A percentile compares a stretch with the other conserved stretches of the same genome.
Conservation (phyloP, 2,329 filamentous ascomycete genomes). For the Tolypocladium capitatum region DNA sequence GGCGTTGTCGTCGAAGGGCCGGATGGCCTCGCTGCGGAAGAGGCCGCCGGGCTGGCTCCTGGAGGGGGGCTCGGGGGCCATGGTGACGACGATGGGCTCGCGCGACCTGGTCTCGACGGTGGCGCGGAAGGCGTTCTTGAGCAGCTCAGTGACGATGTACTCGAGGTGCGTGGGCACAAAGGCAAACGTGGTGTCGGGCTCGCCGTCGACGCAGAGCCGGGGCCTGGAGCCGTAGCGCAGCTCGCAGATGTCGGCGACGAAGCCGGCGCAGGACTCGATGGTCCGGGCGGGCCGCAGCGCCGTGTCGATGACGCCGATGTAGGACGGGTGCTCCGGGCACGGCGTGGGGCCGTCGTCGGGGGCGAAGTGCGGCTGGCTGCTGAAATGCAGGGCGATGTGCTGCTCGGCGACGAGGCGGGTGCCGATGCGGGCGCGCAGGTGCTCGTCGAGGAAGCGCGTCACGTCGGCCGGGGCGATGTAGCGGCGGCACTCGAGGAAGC, state of each 20-base stretch:
- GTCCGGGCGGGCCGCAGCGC: conserved; percentile 69
- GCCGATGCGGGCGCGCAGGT: conserved; percentile 85
- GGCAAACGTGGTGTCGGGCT: conserved; percentile 77
- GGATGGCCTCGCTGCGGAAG: conserved; percentile 34
- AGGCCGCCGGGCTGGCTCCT: conserved; percentile 18
- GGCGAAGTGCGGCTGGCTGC: conserved; percentile 55
- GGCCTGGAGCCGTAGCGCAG: conserved; percentile 87
- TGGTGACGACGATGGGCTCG: conserved; percentile 82
- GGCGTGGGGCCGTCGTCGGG: conserved; percentile 35
- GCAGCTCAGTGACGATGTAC: conserved; percentile 90
- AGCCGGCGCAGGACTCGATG: conserved; percentile 72
- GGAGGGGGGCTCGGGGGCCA: conserved; percentile 54
- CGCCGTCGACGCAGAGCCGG: conserved; percentile 66
- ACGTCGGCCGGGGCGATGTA: conserved; percentile 77
- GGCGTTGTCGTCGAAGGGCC: conserved; percentile 47
- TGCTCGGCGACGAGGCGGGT: conserved; percentile 92
- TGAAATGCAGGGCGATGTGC: conserved; percentile 79
- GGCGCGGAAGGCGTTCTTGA: conserved; percentile 94
- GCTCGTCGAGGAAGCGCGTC: conserved; percentile 85
- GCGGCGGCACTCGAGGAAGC: conserved; percentile 83
- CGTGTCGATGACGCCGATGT: conserved; percentile 93
- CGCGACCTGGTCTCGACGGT: conserved; percentile 74
- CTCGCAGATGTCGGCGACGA: conserved; percentile 93
- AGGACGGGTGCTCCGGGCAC: conserved; percentile 44
- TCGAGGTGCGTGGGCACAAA: conserved; percentile 93